Evolutionary conservation across 495 filamentous ascomycete species (phyloP), one percentile per base, ranked within the genome.

Genomic region (Bathelium albidoporum): DNA sequence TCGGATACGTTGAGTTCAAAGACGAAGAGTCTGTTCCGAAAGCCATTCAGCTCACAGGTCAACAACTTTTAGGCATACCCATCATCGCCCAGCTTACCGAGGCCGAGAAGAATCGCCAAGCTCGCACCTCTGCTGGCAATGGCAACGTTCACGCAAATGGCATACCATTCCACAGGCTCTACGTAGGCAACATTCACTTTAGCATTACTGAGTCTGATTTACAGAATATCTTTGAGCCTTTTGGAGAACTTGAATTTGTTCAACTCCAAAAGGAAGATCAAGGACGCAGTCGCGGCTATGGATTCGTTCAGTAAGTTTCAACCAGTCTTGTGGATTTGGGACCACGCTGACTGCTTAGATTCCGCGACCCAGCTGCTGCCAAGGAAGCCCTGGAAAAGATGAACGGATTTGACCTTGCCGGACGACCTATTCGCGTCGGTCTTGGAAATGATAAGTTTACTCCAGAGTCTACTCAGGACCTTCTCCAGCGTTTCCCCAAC

Each of bases 361-460:
- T 96, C 79, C 85, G 87, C 71, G 89, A 97, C 74, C 91, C 95
- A 53, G 85, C 85, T 64, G 87, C 95, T 73, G 95, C 95, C 69
- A 87, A 91, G 64, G 90, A 95, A 72, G 95, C 95, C 58, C 80
- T 99, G 61, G 90, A 97, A 77, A 94, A 96, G 78, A 97, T 99
- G 94, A 99, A 99, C 78, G 91, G 92, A 59, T 99, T 96, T 79
- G 95, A 97, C 75, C 88, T 99, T 72, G 95, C 93, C 72, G 92
- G 92, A 78, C 91, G 95, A 71, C 90, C 90, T 61, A 97, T 99
- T 72, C 90, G 95, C 72, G 95, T 99, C 77, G 95, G 95, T 75
- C 91, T 99, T 81, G 95, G 95, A 77, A 99, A 96, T 80, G 95
- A 99, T 89, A 97, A 97, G 88, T 99, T 97, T 77, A 97, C 94